phyloP scores from a whole-genome alignment of 345 rosid species.

The Lenwebbia sp. region DNA sequence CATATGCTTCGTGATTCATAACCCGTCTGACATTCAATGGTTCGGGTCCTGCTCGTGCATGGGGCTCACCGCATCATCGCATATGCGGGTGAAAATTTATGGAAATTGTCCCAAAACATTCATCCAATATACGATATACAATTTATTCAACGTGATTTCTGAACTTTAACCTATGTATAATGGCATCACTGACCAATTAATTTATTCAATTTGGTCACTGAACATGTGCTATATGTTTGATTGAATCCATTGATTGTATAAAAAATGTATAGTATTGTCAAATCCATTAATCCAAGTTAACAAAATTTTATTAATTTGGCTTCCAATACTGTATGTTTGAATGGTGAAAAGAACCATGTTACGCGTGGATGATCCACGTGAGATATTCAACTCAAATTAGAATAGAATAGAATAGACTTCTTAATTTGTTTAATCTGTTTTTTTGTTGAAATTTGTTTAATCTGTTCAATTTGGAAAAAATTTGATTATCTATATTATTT shows the following conservation, averaged over 20 bases:
- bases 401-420: neutral
- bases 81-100: neutral
- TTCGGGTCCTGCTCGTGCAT: neutral
- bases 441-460: neutral
- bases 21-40: neutral
- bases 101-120: fast-evolving
- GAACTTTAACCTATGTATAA: fast-evolving
- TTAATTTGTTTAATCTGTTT: neutral
- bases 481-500: neutral
- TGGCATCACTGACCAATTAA: fast-evolving
- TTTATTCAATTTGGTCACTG: no score
- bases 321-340: fast-evolving
- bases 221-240: no score
- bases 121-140: fast-evolving
- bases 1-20: neutral
- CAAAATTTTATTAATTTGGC: neutral
- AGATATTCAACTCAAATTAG: neutral
- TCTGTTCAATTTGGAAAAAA: neutral
- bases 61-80: neutral
- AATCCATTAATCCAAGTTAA: neutral
- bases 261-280: neutral
- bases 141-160: fast-evolving
- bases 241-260: no score
- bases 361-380: neutral
- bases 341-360: neutral